These are phyloP conservation scores for Chaetothyriales sp. DNA, from an alignment of 2,329 filamentous ascomycete genomes.

Conservation along the genomic window DNA sequence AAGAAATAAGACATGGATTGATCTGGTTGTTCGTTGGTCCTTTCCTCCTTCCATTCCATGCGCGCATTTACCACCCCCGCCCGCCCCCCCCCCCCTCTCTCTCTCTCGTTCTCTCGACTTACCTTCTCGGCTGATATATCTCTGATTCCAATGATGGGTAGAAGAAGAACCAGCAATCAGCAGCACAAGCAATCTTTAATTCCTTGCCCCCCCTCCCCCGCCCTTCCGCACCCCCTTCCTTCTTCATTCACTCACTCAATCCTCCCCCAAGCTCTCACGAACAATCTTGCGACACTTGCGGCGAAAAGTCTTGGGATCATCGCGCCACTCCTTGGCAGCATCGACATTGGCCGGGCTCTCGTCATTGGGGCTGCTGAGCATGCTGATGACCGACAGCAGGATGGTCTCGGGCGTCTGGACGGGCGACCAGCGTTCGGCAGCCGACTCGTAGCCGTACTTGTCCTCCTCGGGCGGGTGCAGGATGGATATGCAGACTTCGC, in stretches of 20 bases:
- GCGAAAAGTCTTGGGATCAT: constrained; percentile 65
- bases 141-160: too few relatives aligned
- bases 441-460: constrained; percentile 81
- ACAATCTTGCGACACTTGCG: constrained; percentile 64
- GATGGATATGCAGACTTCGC: constrained; percentile 91
- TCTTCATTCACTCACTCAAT: constrained; percentile 23
- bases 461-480: constrained; percentile 91
- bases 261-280: constrained; percentile 63
- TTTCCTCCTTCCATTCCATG: too few relatives aligned
- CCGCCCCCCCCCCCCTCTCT: too few relatives aligned
- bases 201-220: too few relatives aligned
- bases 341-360: constrained; percentile 94
- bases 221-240: too few relatives aligned
- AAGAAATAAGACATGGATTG: too few relatives aligned
- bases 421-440: constrained; percentile 81
- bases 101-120: too few relatives aligned
- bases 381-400: constrained; percentile 75
- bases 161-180: too few relatives aligned
- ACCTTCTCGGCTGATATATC: too few relatives aligned
- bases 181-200: too few relatives aligned
- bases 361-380: constrained; percentile 84
- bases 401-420: constrained; percentile 95
- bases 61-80: too few relatives aligned
- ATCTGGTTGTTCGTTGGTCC: too few relatives aligned
- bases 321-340: constrained; percentile 77